phyloP scores from a whole-genome alignment of 2,329 filamentous ascomycete species.

The Neonectria hederae region DNA sequence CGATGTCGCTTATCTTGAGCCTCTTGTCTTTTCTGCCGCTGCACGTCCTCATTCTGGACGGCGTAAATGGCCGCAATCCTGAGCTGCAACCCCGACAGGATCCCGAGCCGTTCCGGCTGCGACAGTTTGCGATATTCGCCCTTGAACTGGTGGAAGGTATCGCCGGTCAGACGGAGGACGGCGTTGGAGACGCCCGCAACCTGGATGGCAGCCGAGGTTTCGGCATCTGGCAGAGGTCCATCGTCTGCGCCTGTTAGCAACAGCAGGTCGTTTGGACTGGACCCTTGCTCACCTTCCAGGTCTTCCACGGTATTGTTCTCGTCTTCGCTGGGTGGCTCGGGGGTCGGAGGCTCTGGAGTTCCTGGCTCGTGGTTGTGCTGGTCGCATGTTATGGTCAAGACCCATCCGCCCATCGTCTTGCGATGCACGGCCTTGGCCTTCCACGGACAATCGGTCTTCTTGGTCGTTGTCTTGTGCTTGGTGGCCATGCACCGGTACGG shows the following conservation, averaged over 20 bases:
- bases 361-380: constrained; percentile 57
- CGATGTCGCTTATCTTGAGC: constrained; percentile 51
- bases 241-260: constrained; percentile 37
- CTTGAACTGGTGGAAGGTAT: constrained; percentile 57
- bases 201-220: constrained; percentile 50
- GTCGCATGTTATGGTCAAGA: constrained; percentile 55
- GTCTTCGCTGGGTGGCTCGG: constrained; percentile 47
- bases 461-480: constrained; percentile 57
- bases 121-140: constrained; percentile 55
- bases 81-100: constrained; percentile 53
- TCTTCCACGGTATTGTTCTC: constrained; percentile 44
- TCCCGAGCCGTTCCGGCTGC: constrained; percentile 51
- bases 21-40: constrained; percentile 52
- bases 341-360: constrained; percentile 54
- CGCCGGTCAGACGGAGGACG: constrained; percentile 52
- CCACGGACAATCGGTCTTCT: constrained; percentile 58
- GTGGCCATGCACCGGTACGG: constrained; percentile 56
- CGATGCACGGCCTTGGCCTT: constrained; percentile 57
- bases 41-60: constrained; percentile 55
- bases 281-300: constrained; percentile 32
- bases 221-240: constrained; percentile 47
- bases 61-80: constrained; percentile 56
- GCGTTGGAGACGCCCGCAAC: constrained; percentile 52
- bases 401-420: constrained; percentile 55
- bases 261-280: constrained; percentile 20